Evolutionary conservation across 2,329 filamentous ascomycete genomes (phyloP).

Genomic region (Sporothrix euskadiensis): DNA sequence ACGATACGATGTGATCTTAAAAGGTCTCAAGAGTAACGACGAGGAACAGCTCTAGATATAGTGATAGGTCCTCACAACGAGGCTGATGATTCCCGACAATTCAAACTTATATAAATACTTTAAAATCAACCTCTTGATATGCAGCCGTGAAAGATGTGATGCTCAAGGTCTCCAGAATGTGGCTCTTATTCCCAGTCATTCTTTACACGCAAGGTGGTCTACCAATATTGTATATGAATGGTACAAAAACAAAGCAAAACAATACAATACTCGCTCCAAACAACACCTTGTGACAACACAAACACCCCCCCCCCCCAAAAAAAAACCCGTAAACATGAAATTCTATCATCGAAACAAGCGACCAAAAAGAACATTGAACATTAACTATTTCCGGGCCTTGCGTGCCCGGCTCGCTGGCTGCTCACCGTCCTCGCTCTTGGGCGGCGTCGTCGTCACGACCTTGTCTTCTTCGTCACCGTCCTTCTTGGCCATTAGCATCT

Average conservation of each 20-base stretch:
- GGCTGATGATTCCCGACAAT: neutral
- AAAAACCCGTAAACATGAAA: neutral
- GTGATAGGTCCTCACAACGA: neutral
- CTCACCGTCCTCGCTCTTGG: conserved; percentile 18
- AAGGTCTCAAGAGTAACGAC: neutral
- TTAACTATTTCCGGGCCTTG: neutral
- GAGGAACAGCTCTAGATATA: neutral
- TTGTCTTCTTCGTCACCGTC: neutral
- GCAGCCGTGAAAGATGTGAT: neutral
- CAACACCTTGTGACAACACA: neutral
- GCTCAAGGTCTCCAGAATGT: neutral
- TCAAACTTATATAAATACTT: neutral
- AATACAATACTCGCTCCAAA: neutral
- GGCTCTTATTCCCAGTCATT: neutral
- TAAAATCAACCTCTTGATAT: neutral
- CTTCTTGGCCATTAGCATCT: conserved; percentile 42
- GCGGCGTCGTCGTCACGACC: conserved; percentile 22
- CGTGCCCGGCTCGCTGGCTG: neutral
- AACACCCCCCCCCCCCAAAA: neutral
- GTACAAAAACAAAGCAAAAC: neutral
- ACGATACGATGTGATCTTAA: neutral
- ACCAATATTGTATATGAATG: neutral
- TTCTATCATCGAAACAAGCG: neutral
- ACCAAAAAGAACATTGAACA: neutral
- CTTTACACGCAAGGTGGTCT: neutral